Conservation (phyloP, 805 yeast species). For the Jamesozyma piceae region DNA sequence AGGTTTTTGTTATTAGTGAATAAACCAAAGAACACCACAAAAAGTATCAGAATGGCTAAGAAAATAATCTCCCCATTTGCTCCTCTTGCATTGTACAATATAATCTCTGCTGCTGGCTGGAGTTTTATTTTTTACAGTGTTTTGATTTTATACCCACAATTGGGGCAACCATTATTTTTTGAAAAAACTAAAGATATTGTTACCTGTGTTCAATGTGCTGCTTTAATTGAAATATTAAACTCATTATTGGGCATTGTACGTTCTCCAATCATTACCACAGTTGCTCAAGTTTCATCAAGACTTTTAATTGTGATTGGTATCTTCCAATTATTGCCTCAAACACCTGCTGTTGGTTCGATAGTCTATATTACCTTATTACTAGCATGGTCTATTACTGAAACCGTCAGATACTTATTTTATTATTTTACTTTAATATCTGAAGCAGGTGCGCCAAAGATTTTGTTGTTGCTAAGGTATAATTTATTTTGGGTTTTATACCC, state of each 20-base stretch:
- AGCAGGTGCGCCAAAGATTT: constrained; percentile 47
- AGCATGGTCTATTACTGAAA: constrained; percentile 94
- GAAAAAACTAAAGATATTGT: constrained; percentile 48
- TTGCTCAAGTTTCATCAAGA: constrained; percentile 81
- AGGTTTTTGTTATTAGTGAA: too few species aligned
- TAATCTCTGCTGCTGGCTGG: constrained; percentile 48
- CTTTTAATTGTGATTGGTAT: constrained; percentile 76
- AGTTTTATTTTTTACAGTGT: constrained; percentile 39
- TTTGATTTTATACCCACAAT: constrained; percentile 29
- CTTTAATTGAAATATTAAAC: constrained; percentile 72
- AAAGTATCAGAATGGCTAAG: constrained; percentile 16
- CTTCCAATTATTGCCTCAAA: constrained; percentile 69
- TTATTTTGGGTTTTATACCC: constrained; percentile 80
- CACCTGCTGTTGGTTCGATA: constrained; percentile 35
- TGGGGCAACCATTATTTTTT: constrained; percentile 62
- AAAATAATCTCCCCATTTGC: constrained; percentile 16
- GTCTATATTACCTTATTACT: constrained; percentile 58
- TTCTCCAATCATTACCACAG: constrained; percentile 77
- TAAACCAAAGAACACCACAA: too few species aligned
- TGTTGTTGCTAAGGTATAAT: constrained; percentile 73
- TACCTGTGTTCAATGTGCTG: constrained; percentile 65
- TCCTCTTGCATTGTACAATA: constrained; percentile 41
- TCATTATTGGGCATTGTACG: constrained; percentile 71
- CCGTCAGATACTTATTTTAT: constrained; percentile 81
- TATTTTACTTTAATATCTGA: constrained; percentile 20